Evolutionary conservation across 768 basidiomycete species (phyloP).

Genomic region (Leccinum subgranulosum): DNA sequence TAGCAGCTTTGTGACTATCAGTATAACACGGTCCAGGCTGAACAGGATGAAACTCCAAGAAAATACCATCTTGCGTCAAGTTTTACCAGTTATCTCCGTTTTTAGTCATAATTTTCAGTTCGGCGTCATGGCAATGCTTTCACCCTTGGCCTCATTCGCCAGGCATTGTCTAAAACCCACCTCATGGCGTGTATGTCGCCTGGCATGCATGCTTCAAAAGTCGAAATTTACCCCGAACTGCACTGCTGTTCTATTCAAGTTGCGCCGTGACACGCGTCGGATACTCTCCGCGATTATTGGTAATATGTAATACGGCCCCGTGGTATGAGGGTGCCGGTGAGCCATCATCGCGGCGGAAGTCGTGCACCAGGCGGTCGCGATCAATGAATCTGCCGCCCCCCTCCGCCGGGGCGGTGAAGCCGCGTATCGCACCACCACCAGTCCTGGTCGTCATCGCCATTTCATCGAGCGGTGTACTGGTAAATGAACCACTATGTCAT

Average conservation of each 20-base stretch:
- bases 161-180: conserved; percentile 14
- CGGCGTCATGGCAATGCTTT: conserved; percentile 20
- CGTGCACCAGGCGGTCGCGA: conserved; percentile 16
- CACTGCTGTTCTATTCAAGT: conserved; percentile 17
- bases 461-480: conserved; percentile 16
- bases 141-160: conserved; percentile 15
- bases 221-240: conserved; percentile 11
- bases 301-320: conserved; percentile 29
- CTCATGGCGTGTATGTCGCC: conserved; percentile 23
- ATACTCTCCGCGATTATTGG: conserved; percentile 19
- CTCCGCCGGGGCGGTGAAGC: conserved; percentile 21
- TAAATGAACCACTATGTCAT: conserved; percentile 20
- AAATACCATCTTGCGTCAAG: conserved; percentile 4
- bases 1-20: background rate
- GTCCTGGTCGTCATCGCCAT: conserved; percentile 24
- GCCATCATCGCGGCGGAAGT: conserved; percentile 22
- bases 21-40: background rate
- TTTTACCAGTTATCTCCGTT: conserved; percentile 11
- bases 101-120: background rate
- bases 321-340: conserved; percentile 13
- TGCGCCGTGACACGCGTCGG: conserved; percentile 23
- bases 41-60: conserved; percentile 1
- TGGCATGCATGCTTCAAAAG: conserved; percentile 21
- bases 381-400: conserved; percentile 19
- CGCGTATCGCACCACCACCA: conserved; percentile 22